Evolutionary conservation across 306 rosid species (phyloP).

Genomic region (Dryas alaskensis): DNA sequence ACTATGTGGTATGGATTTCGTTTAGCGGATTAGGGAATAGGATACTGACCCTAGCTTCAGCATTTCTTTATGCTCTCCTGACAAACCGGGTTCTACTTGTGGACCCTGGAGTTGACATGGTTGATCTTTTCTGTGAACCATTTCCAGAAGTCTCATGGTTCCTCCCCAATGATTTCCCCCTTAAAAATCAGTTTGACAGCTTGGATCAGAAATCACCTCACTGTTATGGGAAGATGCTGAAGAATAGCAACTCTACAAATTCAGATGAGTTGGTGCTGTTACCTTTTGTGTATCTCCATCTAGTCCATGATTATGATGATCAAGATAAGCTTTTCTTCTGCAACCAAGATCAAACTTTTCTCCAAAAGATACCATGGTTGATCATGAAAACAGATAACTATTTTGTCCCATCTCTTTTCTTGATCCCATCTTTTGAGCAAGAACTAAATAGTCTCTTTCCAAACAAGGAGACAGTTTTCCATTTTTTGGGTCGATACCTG

Average conservation of each 20-base stretch:
- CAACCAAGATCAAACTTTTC: conserved; percentile 55
- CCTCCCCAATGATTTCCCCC: conserved; percentile 60
- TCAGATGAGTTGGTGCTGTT: conserved; percentile 13
- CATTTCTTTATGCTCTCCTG: conserved; percentile 72
- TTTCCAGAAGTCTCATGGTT: conserved; percentile 66
- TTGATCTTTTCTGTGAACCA: conserved; percentile 72
- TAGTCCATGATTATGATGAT: conserved; percentile 60
- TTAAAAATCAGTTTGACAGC: conserved; percentile 32
- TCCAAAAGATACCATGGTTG: conserved; percentile 57
- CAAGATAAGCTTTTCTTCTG: conserved; percentile 82
- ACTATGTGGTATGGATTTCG: conserved; percentile 67
- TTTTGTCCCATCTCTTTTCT: conserved; percentile 60
- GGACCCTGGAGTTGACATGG: conserved; percentile 71
- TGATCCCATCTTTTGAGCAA: conserved; percentile 66
- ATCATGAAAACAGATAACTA: conserved; percentile 67
- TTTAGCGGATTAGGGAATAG: conserved; percentile 75
- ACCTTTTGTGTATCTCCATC: conserved; percentile 59
- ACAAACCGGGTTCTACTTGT: conserved; percentile 65
- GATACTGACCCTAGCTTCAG: conserved; percentile 60
- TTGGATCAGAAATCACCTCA: conserved; percentile 45
- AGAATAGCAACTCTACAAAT: conserved; percentile 30
- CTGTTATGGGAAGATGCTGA: conserved; percentile 65
- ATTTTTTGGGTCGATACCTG: conserved; percentile 69
- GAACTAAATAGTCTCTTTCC: conserved; percentile 64
- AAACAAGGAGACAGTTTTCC: conserved; percentile 63